These are phyloP conservation scores for Aphanomyces invadans DNA, from an alignment of 352 stramenopile genomes.

Conservation along the genomic window DNA sequence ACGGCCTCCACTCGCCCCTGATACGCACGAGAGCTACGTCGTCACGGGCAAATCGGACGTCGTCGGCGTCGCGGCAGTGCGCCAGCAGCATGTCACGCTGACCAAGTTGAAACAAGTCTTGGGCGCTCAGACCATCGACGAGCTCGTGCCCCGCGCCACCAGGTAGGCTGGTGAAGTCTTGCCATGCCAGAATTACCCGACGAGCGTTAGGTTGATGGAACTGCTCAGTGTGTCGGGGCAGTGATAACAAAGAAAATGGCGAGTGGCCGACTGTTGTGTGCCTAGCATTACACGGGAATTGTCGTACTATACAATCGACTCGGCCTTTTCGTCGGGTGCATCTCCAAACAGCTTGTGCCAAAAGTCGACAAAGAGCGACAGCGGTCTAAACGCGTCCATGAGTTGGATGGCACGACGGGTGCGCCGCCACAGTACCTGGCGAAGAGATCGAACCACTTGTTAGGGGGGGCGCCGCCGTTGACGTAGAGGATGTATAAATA, in stretches of 20 bases:
- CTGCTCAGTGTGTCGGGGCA: slow-evolving; percentile 53
- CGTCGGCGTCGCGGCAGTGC: slow-evolving; percentile 58
- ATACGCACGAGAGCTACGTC: slow-evolving; percentile 38
- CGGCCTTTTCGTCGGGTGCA: background rate
- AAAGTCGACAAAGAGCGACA: slow-evolving; percentile 24
- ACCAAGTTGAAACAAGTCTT: slow-evolving; percentile 73
- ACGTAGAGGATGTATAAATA: slow-evolving; percentile 84
- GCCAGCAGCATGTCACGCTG: slow-evolving; percentile 59
- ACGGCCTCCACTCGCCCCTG: slow-evolving; percentile 25
- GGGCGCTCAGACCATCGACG: slow-evolving; percentile 54
- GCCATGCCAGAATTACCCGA: no score
- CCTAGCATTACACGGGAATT: background rate
- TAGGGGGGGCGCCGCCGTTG: slow-evolving; percentile 54
- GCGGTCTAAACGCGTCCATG: slow-evolving; percentile 18
- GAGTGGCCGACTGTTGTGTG: background rate
- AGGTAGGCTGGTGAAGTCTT: no score
- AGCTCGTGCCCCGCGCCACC: slow-evolving; percentile 68
- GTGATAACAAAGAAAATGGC: no score
- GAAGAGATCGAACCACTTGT: slow-evolving; percentile 59
- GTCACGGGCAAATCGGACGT: slow-evolving; percentile 44
- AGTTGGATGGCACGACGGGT: background rate
- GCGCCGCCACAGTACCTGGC: slow-evolving; percentile 47
- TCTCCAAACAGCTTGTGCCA: slow-evolving; percentile 14
- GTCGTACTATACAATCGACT: background rate
- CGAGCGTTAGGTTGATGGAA: slow-evolving; percentile 58